Conservation (phyloP, 805 yeast genomes). For the Candida ulmi region DNA sequence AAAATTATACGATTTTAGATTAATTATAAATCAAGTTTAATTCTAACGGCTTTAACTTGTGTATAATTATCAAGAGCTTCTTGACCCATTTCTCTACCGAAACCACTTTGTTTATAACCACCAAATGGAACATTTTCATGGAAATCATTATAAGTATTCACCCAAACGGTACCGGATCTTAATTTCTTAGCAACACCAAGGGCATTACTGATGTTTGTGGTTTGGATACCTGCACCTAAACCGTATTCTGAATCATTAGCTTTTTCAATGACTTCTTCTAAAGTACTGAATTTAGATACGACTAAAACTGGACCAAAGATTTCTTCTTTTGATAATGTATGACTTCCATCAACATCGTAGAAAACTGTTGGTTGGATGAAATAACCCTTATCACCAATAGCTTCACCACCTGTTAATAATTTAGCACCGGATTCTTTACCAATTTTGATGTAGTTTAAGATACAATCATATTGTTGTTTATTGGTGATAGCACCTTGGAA, state of each 20-base stretch:
- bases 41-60: slow-evolving; percentile 72
- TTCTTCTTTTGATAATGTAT: slow-evolving; percentile 65
- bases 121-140: slow-evolving; percentile 75
- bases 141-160: slow-evolving; percentile 77
- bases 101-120: slow-evolving; percentile 75
- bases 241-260: slow-evolving; percentile 75
- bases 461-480: slow-evolving; percentile 61
- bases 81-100: slow-evolving; percentile 83
- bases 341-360: slow-evolving; percentile 57
- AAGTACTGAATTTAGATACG: slow-evolving; percentile 57
- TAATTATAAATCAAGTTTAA: slow-evolving; percentile 28
- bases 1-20: too few species aligned
- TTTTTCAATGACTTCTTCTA: slow-evolving; percentile 58
- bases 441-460: slow-evolving; percentile 56
- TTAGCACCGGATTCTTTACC: slow-evolving; percentile 69
- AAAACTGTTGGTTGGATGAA: slow-evolving; percentile 72
- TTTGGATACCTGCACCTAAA: slow-evolving; percentile 78
- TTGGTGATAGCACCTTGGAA: slow-evolving; percentile 81
- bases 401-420: slow-evolving; percentile 65
- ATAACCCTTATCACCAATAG: slow-evolving; percentile 60
- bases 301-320: slow-evolving; percentile 80
- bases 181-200: slow-evolving; percentile 56
- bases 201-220: slow-evolving; percentile 56
- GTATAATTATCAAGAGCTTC: slow-evolving; percentile 75
- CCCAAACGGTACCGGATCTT: slow-evolving; percentile 75